Conservation (phyloP, 2,329 filamentous ascomycete genomes). For the Drechslera avenae region DNA sequence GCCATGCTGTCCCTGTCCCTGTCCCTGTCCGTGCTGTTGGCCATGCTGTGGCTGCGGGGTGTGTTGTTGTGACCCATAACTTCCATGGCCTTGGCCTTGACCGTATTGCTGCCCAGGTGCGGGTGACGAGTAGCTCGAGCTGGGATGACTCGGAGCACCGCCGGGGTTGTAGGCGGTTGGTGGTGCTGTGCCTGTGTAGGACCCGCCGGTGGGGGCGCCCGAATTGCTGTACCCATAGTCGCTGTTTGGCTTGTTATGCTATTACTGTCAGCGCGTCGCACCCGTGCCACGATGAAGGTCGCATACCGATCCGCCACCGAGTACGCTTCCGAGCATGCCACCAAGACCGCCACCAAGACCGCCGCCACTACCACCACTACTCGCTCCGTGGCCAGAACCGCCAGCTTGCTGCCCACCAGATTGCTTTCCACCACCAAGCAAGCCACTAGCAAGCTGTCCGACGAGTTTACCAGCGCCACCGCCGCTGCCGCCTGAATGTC, state of each 20-base stretch:
- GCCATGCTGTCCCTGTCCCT: constrained; percentile 6
- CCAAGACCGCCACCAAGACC: constrained; percentile 29
- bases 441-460: constrained; percentile 62
- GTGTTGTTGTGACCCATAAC: constrained; percentile 19
- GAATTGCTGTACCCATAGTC: constrained; percentile 65
- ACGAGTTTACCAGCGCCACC: constrained; percentile 49
- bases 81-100: constrained; percentile 16
- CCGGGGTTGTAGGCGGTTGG: constrained; percentile 63
- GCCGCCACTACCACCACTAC: constrained; percentile 19
- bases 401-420: constrained; percentile 51
- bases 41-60: constrained; percentile 14
- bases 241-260: constrained; percentile 45
- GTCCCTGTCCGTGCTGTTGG: constrained; percentile 6
- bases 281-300: not conserved
- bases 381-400: constrained; percentile 46
- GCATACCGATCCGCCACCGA: constrained; percentile 46
- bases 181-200: constrained; percentile 68
- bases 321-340: constrained; percentile 40
- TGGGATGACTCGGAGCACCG: constrained; percentile 29
- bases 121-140: constrained; percentile 25
- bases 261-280: constrained; percentile 8
- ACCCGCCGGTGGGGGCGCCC: constrained; percentile 54
- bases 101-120: constrained; percentile 26
- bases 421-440: constrained; percentile 46
- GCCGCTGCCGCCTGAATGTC: constrained; percentile 34